A percentile compares a stretch with the other conserved stretches of the same genome.
Evolutionary conservation across 345 rosid genomes (phyloP).

Genomic region (Noccaea caerulescens): DNA sequence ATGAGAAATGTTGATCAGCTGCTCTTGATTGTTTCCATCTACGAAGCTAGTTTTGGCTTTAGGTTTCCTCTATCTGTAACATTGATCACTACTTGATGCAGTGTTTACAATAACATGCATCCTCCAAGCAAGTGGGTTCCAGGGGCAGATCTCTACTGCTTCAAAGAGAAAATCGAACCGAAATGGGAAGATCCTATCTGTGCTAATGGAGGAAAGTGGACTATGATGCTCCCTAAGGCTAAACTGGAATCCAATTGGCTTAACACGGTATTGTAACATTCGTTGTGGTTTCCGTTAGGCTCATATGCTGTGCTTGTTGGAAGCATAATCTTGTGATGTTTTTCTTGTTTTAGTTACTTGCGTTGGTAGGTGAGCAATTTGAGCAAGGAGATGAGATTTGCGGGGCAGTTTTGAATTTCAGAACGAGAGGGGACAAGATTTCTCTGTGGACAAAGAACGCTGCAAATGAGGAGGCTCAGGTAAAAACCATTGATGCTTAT

Average conservation of each 20-base stretch:
- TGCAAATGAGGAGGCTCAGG: conserved; percentile 81
- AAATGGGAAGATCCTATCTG: conserved; percentile 98
- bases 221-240: conserved; percentile 51
- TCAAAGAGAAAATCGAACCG: conserved; percentile 81
- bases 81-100: conserved; percentile 35
- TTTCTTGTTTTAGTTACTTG: conserved; percentile 56
- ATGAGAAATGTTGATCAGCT: conserved; percentile 7
- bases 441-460: conserved; percentile 95
- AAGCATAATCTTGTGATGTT: not conserved
- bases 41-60: not conserved
- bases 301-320: conserved; percentile 16
- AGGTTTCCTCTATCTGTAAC: conserved; percentile 16
- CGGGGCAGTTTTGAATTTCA: conserved; percentile 84
- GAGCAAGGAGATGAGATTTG: conserved; percentile 90
- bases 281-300: not conserved
- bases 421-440: conserved; percentile 66
- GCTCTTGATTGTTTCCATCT: conserved; percentile 17
- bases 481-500: conserved; percentile 16
- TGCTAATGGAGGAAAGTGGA: conserved; percentile 95
- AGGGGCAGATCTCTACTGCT: conserved; percentile 79
- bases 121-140: conserved; percentile 66
- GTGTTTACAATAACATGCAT: conserved; percentile 80
- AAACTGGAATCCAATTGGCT: conserved; percentile 77
- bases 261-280: conserved; percentile 59
- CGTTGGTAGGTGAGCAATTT: conserved; percentile 91